Conservation (phyloP, 83 land plant genomes). For the Picea mariana region DNA sequence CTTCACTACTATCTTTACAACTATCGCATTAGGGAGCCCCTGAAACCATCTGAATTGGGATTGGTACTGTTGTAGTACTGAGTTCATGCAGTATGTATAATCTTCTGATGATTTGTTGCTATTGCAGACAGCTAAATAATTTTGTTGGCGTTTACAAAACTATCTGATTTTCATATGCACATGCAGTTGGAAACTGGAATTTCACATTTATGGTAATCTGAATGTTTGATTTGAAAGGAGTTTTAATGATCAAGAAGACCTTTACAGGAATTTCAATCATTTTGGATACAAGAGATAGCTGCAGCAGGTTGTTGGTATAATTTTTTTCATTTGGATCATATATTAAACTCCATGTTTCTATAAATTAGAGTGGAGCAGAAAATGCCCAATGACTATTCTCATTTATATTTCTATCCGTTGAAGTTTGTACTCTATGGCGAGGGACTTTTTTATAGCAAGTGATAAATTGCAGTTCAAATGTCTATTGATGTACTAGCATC, state of each 20-base stretch:
- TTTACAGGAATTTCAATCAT: neutral
- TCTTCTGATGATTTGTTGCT: neutral
- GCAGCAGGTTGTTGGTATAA: neutral
- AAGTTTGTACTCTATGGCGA: neutral
- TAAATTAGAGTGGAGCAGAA: neutral
- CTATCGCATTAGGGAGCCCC: constrained; percentile 26
- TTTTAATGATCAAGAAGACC: neutral
- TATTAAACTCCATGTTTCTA: neutral
- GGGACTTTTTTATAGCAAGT: neutral
- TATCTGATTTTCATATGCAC: neutral
- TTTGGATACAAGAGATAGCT: neutral
- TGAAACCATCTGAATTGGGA: constrained; percentile 40
- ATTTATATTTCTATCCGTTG: neutral
- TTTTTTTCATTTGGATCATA: neutral
- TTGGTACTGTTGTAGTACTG: constrained; percentile 30
- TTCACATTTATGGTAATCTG: neutral
- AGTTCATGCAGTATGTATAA: neutral
- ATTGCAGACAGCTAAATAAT: neutral
- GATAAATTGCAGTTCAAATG: neutral
- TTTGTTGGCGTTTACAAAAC: neutral
- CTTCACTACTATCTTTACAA: constrained; percentile 55
- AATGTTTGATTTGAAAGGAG: neutral
- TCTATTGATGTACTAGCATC: neutral
- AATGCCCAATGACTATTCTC: neutral
- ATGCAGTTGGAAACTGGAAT: neutral